Conservation (phyloP, 345 rosid species). For the Durio zibethinus region DNA sequence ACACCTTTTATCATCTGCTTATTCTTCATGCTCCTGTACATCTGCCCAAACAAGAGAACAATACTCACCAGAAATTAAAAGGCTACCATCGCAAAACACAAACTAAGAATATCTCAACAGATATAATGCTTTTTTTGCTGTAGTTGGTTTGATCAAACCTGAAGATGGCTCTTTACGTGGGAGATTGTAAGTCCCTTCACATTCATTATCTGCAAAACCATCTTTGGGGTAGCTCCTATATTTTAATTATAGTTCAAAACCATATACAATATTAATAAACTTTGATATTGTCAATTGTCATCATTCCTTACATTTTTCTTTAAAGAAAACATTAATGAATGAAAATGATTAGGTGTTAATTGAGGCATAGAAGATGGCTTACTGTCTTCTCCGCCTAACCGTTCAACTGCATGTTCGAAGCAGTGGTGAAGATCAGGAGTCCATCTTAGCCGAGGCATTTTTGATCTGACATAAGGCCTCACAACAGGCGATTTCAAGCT, state of each 20-base stretch:
- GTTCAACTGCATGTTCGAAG: constrained; percentile 61
- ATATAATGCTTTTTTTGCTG: neutral
- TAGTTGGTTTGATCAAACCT: constrained; percentile 35
- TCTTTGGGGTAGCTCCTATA: constrained; percentile 67
- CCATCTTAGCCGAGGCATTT: constrained; percentile 64
- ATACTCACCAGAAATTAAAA: neutral
- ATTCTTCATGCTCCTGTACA: constrained; percentile 70
- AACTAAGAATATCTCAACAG: neutral
- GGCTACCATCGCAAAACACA: neutral
- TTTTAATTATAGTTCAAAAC: neutral
- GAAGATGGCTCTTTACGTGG: constrained; percentile 81
- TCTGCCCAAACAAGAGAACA: constrained; percentile 30
- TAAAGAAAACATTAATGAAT: too few relatives aligned
- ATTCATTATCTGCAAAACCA: constrained; percentile 60
- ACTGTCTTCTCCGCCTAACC: constrained; percentile 70
- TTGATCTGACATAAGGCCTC: constrained; percentile 53
- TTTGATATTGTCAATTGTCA: neutral
- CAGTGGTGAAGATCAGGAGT: constrained; percentile 55
- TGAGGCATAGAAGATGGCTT: constrained; percentile 8
- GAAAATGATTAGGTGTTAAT: neutral
- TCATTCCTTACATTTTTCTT: too few relatives aligned
- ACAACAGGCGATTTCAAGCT: constrained; percentile 28
- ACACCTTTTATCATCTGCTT: constrained; percentile 60
- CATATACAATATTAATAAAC: neutral
- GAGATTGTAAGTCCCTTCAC: constrained; percentile 65